Percentiles rank a stretch among this genome's conserved stretches.
phyloP scores from a whole-genome alignment of 345 rosid genomes.

The Sonneratia caseolaris region DNA sequence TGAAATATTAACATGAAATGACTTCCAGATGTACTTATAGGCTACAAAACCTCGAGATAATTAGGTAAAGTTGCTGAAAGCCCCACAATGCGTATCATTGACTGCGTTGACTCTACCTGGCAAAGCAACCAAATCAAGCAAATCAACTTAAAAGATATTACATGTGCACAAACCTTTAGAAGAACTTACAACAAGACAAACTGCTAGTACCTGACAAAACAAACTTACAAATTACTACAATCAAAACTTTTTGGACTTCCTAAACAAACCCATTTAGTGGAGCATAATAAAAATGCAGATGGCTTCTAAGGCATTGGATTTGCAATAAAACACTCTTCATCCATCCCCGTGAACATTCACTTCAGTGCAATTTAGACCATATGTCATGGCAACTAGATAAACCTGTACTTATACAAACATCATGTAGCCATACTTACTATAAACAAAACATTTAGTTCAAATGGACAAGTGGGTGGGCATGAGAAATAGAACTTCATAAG shows the following conservation, averaged over 20 bases:
- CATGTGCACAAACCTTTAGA: background rate
- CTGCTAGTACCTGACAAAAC: background rate
- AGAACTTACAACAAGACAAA: background rate
- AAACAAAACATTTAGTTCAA: background rate
- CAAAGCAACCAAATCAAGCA: slow-evolving; percentile 9
- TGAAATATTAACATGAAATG: slow-evolving; percentile 1
- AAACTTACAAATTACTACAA: background rate
- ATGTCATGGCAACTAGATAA: background rate
- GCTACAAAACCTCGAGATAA: slow-evolving; percentile 59
- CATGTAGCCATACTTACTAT: background rate
- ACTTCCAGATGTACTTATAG: slow-evolving; percentile 5
- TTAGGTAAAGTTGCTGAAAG: slow-evolving; percentile 97
- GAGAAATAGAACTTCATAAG: background rate
- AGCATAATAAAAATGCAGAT: background rate
- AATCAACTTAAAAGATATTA: background rate
- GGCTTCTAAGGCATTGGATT: background rate
- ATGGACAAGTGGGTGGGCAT: background rate
- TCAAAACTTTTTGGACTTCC: background rate
- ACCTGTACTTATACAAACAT: background rate
- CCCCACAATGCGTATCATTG: slow-evolving; percentile 97
- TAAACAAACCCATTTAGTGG: background rate
- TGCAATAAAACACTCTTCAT: background rate
- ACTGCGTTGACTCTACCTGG: slow-evolving; percentile 96
- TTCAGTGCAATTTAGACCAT: background rate
- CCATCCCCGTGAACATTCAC: background rate